These are phyloP conservation scores for Teunomyces tritomae DNA, from an alignment of 805 yeast species.

Conservation along the genomic window DNA sequence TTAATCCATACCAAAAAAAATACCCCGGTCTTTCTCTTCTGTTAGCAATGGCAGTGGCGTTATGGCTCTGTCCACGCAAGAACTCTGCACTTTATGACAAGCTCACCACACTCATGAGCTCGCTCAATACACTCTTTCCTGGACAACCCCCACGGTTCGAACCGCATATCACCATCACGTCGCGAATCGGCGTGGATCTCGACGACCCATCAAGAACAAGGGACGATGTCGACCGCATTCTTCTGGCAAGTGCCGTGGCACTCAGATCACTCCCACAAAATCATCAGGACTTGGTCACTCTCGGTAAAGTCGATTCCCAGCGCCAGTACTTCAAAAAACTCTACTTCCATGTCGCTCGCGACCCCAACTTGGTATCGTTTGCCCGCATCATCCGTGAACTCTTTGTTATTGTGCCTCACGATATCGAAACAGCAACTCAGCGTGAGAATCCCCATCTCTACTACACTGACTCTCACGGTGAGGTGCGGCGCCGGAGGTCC, in stretches of 20 bases:
- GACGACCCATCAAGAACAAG: conserved; percentile 35
- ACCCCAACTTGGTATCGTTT: conserved; percentile 48
- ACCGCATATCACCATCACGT: conserved; percentile 76
- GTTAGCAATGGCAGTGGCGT: conserved; percentile 46
- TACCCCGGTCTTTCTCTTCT: not conserved
- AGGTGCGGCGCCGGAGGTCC: conserved; percentile 21
- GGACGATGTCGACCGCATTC: conserved; percentile 57
- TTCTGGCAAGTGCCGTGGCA: conserved; percentile 61
- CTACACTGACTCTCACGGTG: conserved; percentile 31
- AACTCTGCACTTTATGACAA: conserved; percentile 55
- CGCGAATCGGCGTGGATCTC: conserved; percentile 49
- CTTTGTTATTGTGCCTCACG: conserved; percentile 47
- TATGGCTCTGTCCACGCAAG: conserved; percentile 73
- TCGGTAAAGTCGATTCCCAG: conserved; percentile 47
- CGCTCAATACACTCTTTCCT: conserved; percentile 68
- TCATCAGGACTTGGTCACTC: conserved; percentile 38
- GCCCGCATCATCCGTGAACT: conserved; percentile 58
- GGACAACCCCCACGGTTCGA: conserved; percentile 62
- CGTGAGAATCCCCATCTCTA: conserved; percentile 38
- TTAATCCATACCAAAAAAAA: conserved; percentile 10
- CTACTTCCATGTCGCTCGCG: conserved; percentile 45
- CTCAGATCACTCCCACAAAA: conserved; percentile 37
- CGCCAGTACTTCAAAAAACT: conserved; percentile 52
- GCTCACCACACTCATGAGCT: conserved; percentile 56
- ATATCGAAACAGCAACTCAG: conserved; percentile 34